A percentile compares a stretch with the other conserved stretches of the same genome.
These are phyloP conservation scores for Boletellus emodensis DNA, from an alignment of 768 basidiomycete genomes.

Conservation along the genomic window DNA sequence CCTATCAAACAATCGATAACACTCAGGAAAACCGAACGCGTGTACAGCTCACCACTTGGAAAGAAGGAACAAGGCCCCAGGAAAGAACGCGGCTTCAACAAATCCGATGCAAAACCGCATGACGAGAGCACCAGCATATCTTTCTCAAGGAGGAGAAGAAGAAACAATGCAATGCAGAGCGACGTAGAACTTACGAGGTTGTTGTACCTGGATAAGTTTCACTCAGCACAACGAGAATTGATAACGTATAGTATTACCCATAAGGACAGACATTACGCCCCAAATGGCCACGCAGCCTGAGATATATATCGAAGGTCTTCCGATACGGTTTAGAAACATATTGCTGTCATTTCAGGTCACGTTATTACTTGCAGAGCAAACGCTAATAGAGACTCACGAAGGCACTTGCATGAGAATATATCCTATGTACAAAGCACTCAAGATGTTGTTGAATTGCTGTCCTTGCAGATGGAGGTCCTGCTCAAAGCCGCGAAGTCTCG, in stretches of 20 bases:
- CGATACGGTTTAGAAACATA: slow-evolving; percentile 64
- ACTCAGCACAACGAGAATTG: background rate
- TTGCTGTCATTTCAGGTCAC: slow-evolving; percentile 42
- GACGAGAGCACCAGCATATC: slow-evolving; percentile 60
- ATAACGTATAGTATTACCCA: slow-evolving; percentile 34
- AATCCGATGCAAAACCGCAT: slow-evolving; percentile 78
- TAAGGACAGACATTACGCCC: slow-evolving; percentile 58
- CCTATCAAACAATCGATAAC: slow-evolving; percentile 46
- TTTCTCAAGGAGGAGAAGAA: slow-evolving; percentile 19
- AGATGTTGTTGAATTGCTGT: slow-evolving; percentile 59
- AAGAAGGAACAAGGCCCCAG: slow-evolving; percentile 48
- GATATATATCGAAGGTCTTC: slow-evolving; percentile 65
- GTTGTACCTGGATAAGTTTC: slow-evolving; percentile 35
- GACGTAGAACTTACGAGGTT: slow-evolving; percentile 27
- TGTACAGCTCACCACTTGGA: slow-evolving; percentile 33
- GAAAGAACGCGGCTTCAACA: slow-evolving; percentile 69
- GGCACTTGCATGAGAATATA: slow-evolving; percentile 81
- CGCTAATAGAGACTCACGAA: slow-evolving; percentile 42
- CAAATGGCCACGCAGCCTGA: slow-evolving; percentile 66
- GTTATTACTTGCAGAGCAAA: background rate
- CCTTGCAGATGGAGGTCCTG: slow-evolving; percentile 59
- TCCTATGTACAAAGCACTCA: slow-evolving; percentile 66
- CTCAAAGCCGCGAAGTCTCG: slow-evolving; percentile 68
- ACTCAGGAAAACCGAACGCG: slow-evolving; percentile 24
- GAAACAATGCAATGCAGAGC: background rate